Evolutionary conservation across 2,329 filamentous ascomycete species (phyloP).

Genomic region (Berkeleyomyces rouxiae): DNA sequence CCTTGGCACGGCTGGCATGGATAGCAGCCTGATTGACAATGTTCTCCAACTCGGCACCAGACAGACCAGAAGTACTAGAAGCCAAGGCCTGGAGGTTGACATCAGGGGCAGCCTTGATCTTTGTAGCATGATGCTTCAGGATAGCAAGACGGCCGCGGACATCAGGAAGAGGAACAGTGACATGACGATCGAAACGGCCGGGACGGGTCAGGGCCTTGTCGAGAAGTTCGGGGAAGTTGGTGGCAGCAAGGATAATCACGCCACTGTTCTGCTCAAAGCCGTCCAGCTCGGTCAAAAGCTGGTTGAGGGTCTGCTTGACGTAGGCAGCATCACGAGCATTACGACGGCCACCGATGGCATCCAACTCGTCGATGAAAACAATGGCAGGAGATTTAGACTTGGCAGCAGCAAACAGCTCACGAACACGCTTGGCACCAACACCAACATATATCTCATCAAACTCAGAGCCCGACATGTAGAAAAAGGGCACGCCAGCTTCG

Average conservation of each 20-base stretch:
- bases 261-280: constrained; percentile 90
- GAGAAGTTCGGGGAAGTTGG: constrained; percentile 84
- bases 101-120: constrained; percentile 63
- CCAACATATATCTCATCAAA: constrained; percentile 98
- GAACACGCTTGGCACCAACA: constrained; percentile 88
- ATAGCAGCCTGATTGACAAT: constrained; percentile 93
- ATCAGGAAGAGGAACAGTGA: constrained; percentile 76
- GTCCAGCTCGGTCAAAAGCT: constrained; percentile 89
- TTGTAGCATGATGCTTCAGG: constrained; percentile 81
- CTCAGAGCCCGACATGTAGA: constrained; percentile 99
- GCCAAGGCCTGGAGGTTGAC: constrained; percentile 76
- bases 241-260: constrained; percentile 90
- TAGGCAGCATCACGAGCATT: constrained; percentile 89
- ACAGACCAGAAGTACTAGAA: constrained; percentile 76
- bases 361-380: constrained; percentile 87
- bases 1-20: constrained; percentile 77
- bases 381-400: constrained; percentile 78
- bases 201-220: constrained; percentile 91
- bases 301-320: constrained; percentile 93
- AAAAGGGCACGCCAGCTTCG: constrained; percentile 94
- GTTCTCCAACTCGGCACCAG: constrained; percentile 90
- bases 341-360: constrained; percentile 86
- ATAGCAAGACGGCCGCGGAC: constrained; percentile 87
- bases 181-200: constrained; percentile 88
- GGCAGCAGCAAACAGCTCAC: constrained; percentile 74